These are phyloP conservation scores for Dactylorhiza incarnata DNA, from an alignment of 106 monocot genomes.

Conservation along the genomic window DNA sequence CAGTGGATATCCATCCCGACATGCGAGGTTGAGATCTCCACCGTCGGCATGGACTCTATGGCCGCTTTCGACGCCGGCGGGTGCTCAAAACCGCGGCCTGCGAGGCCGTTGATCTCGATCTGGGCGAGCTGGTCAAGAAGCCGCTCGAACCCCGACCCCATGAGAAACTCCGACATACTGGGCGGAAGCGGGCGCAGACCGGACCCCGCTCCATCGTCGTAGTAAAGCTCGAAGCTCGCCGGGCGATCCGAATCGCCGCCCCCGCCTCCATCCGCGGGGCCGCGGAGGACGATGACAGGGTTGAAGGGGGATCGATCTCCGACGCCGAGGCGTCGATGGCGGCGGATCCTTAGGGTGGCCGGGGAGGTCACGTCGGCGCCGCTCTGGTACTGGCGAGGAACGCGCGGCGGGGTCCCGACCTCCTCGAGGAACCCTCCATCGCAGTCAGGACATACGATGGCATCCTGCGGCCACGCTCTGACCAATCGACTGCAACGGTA, in stretches of 20 bases:
- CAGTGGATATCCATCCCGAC: slow-evolving; percentile 22
- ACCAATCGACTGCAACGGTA: slow-evolving; percentile 55
- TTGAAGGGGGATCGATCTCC: slow-evolving; percentile 42
- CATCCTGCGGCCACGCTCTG: slow-evolving; percentile 16
- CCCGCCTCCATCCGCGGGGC: slow-evolving; percentile 9
- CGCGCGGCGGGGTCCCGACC: slow-evolving; percentile 15
- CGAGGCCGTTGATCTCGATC: slow-evolving; percentile 37
- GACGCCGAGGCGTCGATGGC: slow-evolving; percentile 10
- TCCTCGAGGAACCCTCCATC: slow-evolving; percentile 58
- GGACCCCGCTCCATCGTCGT: slow-evolving; percentile 55
- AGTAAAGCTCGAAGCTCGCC: slow-evolving; percentile 51
- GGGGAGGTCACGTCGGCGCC: neutral
- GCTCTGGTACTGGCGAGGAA: neutral
- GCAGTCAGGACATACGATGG: slow-evolving; percentile 53
- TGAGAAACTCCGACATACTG: slow-evolving; percentile 57
- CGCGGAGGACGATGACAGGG: slow-evolving; percentile 65
- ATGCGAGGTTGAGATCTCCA: slow-evolving; percentile 29
- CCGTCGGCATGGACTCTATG: slow-evolving; percentile 58
- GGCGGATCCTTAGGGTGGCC: slow-evolving; percentile 10
- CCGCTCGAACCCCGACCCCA: slow-evolving; percentile 75
- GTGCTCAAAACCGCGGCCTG: slow-evolving; percentile 13
- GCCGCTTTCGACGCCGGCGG: slow-evolving; percentile 69
- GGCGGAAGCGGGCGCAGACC: slow-evolving; percentile 61
- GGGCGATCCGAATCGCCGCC: neutral
- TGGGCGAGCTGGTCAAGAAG: slow-evolving; percentile 63